A percentile compares a stretch with the other conserved stretches of the same genome.
These are phyloP conservation scores for Trichophyton simii DNA, from an alignment of 2,329 filamentous ascomycete genomes.

Conservation along the genomic window DNA sequence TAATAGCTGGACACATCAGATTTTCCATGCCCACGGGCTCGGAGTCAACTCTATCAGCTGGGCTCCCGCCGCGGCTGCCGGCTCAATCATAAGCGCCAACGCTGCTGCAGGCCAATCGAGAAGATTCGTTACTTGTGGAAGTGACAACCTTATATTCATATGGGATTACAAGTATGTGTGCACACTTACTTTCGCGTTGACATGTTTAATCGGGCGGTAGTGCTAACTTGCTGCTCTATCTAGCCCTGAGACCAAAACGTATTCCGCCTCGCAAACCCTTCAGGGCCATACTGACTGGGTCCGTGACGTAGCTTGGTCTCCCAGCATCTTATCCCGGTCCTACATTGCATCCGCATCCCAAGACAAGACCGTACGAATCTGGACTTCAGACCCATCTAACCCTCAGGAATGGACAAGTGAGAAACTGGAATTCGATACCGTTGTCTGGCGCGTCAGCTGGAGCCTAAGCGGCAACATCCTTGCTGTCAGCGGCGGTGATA, in stretches of 20 bases:
- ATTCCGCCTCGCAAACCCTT: conserved; percentile 46
- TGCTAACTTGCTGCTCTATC: background rate
- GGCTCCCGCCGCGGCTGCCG: conserved; percentile 75
- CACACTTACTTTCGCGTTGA: conserved; percentile 8
- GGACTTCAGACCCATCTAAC: conserved; percentile 63
- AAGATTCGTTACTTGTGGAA: conserved; percentile 87
- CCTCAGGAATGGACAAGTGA: conserved; percentile 71
- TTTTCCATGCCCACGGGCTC: conserved; percentile 82
- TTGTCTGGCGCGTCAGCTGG: conserved; percentile 96
- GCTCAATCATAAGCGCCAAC: conserved; percentile 66
- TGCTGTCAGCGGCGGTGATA: conserved; percentile 85
- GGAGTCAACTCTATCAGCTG: conserved; percentile 94
- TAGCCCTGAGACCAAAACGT: conserved; percentile 41
- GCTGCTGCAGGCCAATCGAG: conserved; percentile 53
- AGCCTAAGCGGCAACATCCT: conserved; percentile 92
- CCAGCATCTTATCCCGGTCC: conserved; percentile 84
- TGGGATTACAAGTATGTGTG: conserved; percentile 62
- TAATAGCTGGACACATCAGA: conserved; percentile 78
- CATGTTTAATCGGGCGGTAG: background rate
- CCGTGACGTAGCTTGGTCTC: conserved; percentile 91
- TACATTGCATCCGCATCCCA: conserved; percentile 94
- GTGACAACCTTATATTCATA: conserved; percentile 85
- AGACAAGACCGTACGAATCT: conserved; percentile 95
- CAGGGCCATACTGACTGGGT: conserved; percentile 90
- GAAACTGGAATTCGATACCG: conserved; percentile 72